These are phyloP conservation scores for Aspergillus awamori DNA, from an alignment of 2,329 filamentous ascomycete species.

Conservation along the genomic window DNA sequence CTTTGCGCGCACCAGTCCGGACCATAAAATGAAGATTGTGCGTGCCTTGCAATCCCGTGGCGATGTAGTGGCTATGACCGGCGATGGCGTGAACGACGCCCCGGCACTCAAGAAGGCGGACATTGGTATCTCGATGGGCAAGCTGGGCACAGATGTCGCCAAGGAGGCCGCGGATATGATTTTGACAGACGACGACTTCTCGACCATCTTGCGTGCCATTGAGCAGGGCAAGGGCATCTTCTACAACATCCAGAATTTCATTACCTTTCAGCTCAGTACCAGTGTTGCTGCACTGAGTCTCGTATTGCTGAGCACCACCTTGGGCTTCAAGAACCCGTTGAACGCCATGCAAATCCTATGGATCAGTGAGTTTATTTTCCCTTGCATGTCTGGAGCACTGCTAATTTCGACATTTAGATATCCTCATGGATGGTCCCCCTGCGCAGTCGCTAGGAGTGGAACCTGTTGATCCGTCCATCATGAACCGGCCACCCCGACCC, in stretches of 20 bases:
- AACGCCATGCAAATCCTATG: conserved; percentile 99
- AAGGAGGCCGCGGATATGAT: conserved; percentile 94
- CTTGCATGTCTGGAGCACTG: conserved; percentile 4
- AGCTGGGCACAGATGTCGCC: conserved; percentile 91
- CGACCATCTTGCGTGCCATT: conserved; percentile 88
- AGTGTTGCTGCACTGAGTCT: conserved; percentile 90
- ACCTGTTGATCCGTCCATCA: conserved; percentile 89
- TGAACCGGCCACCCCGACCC: conserved; percentile 84
- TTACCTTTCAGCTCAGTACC: conserved; percentile 97
- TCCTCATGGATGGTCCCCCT: conserved; percentile 98
- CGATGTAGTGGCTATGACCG: conserved; percentile 98
- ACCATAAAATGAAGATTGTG: conserved; percentile 98
- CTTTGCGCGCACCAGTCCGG: conserved; percentile 92
- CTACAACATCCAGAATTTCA: conserved; percentile 99
- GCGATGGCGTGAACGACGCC: conserved; percentile 96
- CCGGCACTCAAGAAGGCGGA: conserved; percentile 96
- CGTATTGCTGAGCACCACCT: conserved; percentile 86
- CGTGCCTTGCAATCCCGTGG: conserved; percentile 86
- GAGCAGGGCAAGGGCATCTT: conserved; percentile 99
- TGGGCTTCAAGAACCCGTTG: conserved; percentile 91
- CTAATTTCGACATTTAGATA: conserved; percentile 64
- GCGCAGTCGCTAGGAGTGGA: conserved; percentile 97
- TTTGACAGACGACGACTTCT: conserved; percentile 85
- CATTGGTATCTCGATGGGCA: conserved; percentile 96
- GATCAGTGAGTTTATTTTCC: conserved; percentile 76